phyloP scores from a whole-genome alignment of 345 rosid genomes.

The Pelargonium nanum region DNA sequence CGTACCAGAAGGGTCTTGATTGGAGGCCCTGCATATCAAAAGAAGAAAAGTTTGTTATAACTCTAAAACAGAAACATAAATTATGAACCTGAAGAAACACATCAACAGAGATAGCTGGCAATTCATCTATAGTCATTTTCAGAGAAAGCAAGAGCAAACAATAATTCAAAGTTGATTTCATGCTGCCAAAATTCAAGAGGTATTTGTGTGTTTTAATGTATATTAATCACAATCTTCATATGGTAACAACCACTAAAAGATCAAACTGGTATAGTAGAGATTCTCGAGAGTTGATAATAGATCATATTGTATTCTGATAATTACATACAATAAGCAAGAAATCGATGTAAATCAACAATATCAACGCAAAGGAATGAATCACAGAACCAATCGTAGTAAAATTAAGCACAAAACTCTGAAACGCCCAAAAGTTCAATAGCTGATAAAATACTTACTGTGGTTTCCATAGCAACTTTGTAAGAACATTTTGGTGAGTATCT shows the following conservation, averaged over 20 bases:
- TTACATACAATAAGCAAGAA: not conserved
- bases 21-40: conserved; percentile 41
- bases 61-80: not conserved
- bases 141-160: not conserved
- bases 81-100: not conserved
- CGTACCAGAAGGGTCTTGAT: conserved; percentile 44
- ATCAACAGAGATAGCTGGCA: not conserved
- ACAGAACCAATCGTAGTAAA: not conserved
- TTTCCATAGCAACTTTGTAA: conserved; percentile 47
- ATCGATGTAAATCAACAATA: not conserved
- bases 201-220: no score
- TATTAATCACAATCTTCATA: no score
- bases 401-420: not conserved
- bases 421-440: not conserved
- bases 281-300: no score
- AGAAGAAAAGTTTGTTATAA: conserved; percentile 6
- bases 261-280: no score
- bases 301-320: no score
- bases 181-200: no score
- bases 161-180: no score
- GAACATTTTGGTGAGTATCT: conserved; percentile 50
- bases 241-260: no score
- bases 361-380: not conserved
- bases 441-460: conserved; percentile 53
- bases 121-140: no score